A percentile compares a stretch with the other conserved stretches of the same genome.
These are phyloP conservation scores for Chlorociboria aeruginascens DNA, from an alignment of 495 filamentous ascomycete genomes.

Conservation along the genomic window DNA sequence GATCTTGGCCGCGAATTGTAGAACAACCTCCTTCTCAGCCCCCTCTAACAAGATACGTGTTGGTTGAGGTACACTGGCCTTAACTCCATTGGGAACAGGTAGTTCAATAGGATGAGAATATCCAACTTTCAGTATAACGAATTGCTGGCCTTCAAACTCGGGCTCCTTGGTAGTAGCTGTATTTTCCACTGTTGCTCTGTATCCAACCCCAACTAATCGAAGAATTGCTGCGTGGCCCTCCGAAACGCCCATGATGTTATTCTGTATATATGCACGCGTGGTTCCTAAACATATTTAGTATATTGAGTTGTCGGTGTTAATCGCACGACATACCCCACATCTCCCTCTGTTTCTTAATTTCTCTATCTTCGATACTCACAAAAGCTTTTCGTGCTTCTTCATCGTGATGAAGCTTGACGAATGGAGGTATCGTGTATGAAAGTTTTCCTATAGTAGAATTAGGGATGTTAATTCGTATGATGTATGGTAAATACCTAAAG, in stretches of 20 bases:
- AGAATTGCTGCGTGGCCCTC: conserved; percentile 93
- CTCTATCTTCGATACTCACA: conserved; percentile 51
- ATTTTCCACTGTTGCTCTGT: conserved; percentile 72
- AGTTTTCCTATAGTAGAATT: conserved; percentile 43
- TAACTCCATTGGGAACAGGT: conserved; percentile 68
- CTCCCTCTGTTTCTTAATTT: conserved; percentile 64
- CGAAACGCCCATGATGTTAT: conserved; percentile 82
- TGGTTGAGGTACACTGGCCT: conserved; percentile 82
- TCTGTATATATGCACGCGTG: conserved; percentile 75
- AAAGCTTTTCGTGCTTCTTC: conserved; percentile 43
- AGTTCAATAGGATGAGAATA: conserved; percentile 93
- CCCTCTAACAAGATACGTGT: conserved; percentile 88
- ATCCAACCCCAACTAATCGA: conserved; percentile 91
- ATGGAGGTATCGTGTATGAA: conserved; percentile 59
- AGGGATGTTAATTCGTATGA: neutral
- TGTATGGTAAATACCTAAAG: conserved; percentile 42
- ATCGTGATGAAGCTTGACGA: conserved; percentile 56
- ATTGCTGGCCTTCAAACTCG: conserved; percentile 69
- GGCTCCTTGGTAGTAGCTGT: conserved; percentile 55
- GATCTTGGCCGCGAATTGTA: conserved; percentile 82
- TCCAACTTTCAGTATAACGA: conserved; percentile 86
- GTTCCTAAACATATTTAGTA: conserved; percentile 45
- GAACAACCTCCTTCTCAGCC: conserved; percentile 69
- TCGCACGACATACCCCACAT: conserved; percentile 82
- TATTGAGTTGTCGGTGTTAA: too few species aligned